A percentile compares a stretch with the other conserved stretches of the same genome.
Conservation (phyloP, 441 rosid species). For the Mallotus japonicus region DNA sequence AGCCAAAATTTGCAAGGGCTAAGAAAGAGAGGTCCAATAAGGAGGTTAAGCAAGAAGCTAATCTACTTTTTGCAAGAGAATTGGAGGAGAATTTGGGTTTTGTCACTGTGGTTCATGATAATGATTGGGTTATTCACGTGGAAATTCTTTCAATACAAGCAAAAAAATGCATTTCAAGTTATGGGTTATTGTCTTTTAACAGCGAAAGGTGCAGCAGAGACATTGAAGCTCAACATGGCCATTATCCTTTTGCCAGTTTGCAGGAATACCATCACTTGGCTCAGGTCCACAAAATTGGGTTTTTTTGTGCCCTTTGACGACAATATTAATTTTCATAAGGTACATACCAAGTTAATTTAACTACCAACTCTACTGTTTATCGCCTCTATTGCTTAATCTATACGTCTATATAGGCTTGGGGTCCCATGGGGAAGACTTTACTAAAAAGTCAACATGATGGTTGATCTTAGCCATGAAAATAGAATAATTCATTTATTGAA, state of each 20-base stretch:
- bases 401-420: conserved; percentile 25
- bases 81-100: conserved; percentile 91
- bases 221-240: conserved; percentile 97
- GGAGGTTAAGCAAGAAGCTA: conserved; percentile 42
- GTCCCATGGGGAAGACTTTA: conserved; percentile 24
- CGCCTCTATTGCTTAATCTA: conserved; percentile 18
- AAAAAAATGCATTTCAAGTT: conserved; percentile 62
- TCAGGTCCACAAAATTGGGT: conserved; percentile 76
- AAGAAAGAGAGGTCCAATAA: conserved; percentile 42
- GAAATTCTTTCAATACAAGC: conserved; percentile 87
- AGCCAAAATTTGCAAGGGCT: conserved; percentile 65
- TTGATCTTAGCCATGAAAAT: conserved; percentile 21
- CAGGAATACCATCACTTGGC: conserved; percentile 93
- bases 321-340: conserved; percentile 96
- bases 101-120: conserved; percentile 61
- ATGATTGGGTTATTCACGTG: conserved; percentile 76
- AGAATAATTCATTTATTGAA: background rate
- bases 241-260: conserved; percentile 87
- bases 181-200: conserved; percentile 89
- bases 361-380: conserved; percentile 2
- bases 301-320: conserved; percentile 73
- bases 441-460: conserved; percentile 30
- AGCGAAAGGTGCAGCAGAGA: conserved; percentile 98
- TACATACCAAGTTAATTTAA: conserved; percentile 20
- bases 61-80: conserved; percentile 61